Base-by-base conservation (phyloP, 768 basidiomycete species). In the Tricholoma terreum region DNA sequence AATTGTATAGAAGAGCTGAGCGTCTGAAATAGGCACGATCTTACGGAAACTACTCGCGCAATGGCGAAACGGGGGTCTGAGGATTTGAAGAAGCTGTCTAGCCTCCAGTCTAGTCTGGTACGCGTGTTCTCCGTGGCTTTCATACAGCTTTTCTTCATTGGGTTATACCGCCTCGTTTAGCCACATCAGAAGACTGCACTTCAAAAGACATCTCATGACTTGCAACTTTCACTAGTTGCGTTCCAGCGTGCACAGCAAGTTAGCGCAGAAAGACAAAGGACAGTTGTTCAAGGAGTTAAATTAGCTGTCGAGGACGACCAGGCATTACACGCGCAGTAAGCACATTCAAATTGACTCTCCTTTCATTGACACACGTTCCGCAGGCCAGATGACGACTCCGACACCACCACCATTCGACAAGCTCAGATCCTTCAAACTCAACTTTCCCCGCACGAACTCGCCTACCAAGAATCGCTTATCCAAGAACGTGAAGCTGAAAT, bases 61-160 rank as follows among this genome's bases (percentile, higher is more conserved):
- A 94, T 99, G 88, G 88, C 93, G 19, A 98, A 97, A 76, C 87
- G 92, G 46, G 90, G 92, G 4, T 93, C 93, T 0, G 92, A 92
- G 50, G 94, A 98, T 67, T 72, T 98, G 67, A 98, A 98, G 85
- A 87, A 85, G 60, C 79, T 98, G 6, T 87, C 92, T 6, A 75
- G 80, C 5, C 75, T 90, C 54, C 90, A 90, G 61, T 67, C 73
- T 2, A 71, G 77, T 2, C 72, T 88, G 71, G 89, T 91, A 63
- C 60, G 83, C 70, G 27, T 15, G 14, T 24, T 8, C 14, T 22
- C 17, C n/a, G 14, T 24, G 43, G 22, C 8, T 10, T 6, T 30
- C 27, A 19, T 46, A 10, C 22, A 40, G 46, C 55, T n/a, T 46
- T 50, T 46, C 49, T 27, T 24, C 30, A 50, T 17, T 57, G 31